Conservation (phyloP, 495 filamentous ascomycete species). For the Aspergillus leporis region DNA sequence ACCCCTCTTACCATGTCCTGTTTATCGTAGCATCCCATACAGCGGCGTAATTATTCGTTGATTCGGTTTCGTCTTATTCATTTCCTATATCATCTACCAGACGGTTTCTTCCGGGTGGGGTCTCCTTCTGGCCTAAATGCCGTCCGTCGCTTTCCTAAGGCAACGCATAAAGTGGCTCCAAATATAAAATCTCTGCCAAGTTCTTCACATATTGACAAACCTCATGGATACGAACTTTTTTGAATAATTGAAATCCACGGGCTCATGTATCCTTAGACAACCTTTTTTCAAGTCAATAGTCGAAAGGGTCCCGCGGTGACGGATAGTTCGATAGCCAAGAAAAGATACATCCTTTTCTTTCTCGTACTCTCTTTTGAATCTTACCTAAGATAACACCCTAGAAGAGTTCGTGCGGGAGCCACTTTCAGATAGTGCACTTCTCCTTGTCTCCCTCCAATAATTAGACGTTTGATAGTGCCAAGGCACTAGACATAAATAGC, state of each 20-base stretch:
- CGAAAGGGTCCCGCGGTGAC: slow-evolving; percentile 12
- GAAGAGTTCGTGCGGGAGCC: no score
- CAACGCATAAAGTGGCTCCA: background rate
- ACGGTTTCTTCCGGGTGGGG: background rate
- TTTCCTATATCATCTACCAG: slow-evolving; percentile 5
- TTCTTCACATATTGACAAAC: background rate
- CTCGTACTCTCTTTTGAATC: background rate
- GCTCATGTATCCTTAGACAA: background rate
- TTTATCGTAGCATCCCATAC: slow-evolving; percentile 44
- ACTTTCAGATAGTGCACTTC: slow-evolving; percentile 2
- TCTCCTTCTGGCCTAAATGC: slow-evolving; percentile 7
- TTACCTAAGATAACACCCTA: no score
- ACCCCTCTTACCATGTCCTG: slow-evolving; percentile 35
- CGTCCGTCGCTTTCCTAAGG: background rate
- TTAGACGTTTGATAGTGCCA: no score
- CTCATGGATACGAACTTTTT: background rate
- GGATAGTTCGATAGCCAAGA: slow-evolving; percentile 16
- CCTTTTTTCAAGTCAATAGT: background rate
- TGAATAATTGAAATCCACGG: background rate
- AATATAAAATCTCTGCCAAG: background rate
- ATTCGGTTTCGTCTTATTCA: slow-evolving; percentile 29
- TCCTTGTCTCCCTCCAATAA: no score
- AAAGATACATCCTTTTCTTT: slow-evolving; percentile 15
- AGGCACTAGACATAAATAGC: background rate
- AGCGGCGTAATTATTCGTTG: slow-evolving; percentile 47